Base-by-base conservation (phyloP, 164 flowering plant species). In the Vitis rotundifolia region DNA sequence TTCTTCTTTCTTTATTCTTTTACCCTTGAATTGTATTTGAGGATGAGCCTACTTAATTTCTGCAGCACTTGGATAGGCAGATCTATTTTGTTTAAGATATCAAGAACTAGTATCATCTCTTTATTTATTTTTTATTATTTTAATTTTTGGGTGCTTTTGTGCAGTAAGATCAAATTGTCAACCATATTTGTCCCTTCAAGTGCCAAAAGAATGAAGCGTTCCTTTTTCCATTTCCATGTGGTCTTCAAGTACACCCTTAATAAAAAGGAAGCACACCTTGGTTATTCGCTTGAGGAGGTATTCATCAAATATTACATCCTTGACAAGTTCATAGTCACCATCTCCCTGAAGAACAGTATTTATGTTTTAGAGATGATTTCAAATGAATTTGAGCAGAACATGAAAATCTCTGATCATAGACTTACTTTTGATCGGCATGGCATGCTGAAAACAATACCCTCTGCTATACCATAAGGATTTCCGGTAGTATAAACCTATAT, bases 381-480 rank as follows among this genome's bases (percentile, higher is more conserved):
- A 60, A 29, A 64, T 51, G 3, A 59, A 11, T 13, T n/a, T 16
- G 14, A 67, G 29, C 22, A 50, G 3, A 11, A 28, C 50, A 37
- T 3, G 50, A 49, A 47, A 49, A 57, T 3, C 47, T 47, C 15
- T 44, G 16, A 11, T 8, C 60, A 59, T 37, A 52, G 28, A 73
- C 82, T 76, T 69, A 91, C 99, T 60, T 90, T 83, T 75, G 99
- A 95, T 86, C 98, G 85, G 84, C 99, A 95, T 47, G 99, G 99
- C 99, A 95, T 91, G 77, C 99, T 95, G 85, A 95, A 95, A 68
- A 95, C 93, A 71, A 95, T 81, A 75, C 78, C 98, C 73, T 93
- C 96, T 56, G 92, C 95, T 64, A 93, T 90, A 14, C 99, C 99
- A 74, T 95, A 95, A 49, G 99, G 94, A 80, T 95, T 95, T 56